Base-by-base conservation (phyloP, 2,329 filamentous ascomycete species). In the Penicillium paneum region DNA sequence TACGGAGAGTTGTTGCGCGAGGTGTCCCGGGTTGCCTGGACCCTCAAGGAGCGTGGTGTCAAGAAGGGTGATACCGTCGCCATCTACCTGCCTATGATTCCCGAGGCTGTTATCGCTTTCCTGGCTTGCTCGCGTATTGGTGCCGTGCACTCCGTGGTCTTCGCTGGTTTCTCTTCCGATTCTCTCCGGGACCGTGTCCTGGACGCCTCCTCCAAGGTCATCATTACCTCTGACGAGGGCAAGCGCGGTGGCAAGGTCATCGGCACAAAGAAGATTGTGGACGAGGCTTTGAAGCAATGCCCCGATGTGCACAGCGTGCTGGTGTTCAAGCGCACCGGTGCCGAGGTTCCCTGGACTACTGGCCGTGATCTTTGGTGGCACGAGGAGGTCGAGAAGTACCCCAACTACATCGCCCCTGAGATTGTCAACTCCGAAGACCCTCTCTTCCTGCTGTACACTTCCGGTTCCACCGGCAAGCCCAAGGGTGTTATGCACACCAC, bases 401-500 rank as follows among this genome's bases (percentile, higher is more conserved):
- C 94, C 60, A 82, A 85, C 67, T 97, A 97, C 81, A 87, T 95
- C 70, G 81, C 93, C 29, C 92, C 93, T 11, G 92, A 95, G 80
- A 77, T 85, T 62, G 88, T 99, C 83, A 90, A 84, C 80, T 89
- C 94, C 0, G 94, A 99, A 76, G 94, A 99, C 70, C 94, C 94
- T 54, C 84, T 99, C 8, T 99, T 97, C 85, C 80, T 99, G 55
- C 88, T 99, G 53, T 99, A 99, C 79, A 99, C 94, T 2, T 97
- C 93, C 34, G 94, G 94, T 38, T 97, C 93, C 1, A 99, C 94
- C 8, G 94, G 94, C 60, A 97, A 97, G 83, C 94, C 94, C 64
- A 99, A 99, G 85, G 94, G 94, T 76, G 89, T 99, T 52, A 89
- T 99, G 91, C 94, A 99, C 82, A 95, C 91, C 26, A 99, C 93